These are phyloP conservation scores for Durusdinium trenchii DNA, from an alignment of 73 alveolate species.

Conservation along the genomic window DNA sequence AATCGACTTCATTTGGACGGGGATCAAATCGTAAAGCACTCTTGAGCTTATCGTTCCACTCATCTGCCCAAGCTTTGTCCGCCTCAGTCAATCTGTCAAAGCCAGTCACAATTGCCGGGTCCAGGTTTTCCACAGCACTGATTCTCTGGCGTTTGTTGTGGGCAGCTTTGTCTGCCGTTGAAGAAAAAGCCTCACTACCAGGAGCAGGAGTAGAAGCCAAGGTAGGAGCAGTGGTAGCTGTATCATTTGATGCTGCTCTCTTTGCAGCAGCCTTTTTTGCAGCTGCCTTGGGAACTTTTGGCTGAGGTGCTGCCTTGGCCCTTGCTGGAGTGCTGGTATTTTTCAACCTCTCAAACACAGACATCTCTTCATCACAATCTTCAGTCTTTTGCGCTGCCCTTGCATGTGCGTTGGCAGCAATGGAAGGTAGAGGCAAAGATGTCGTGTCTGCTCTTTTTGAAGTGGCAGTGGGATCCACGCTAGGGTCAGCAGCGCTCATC, in stretches of 20 bases:
- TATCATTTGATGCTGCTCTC: background rate
- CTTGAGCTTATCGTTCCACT: background rate
- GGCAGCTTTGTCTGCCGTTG: no score
- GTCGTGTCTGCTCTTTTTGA: no score
- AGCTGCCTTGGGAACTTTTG: background rate
- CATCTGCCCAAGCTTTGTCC: background rate
- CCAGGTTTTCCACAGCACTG: background rate
- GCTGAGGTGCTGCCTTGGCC: background rate
- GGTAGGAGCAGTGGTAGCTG: no score
- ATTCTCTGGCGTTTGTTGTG: background rate
- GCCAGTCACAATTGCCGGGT: background rate
- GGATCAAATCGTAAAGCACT: background rate
- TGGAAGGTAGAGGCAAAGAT: no score
- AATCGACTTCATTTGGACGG: background rate
- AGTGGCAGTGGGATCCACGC: no score
- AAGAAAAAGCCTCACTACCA: no score
- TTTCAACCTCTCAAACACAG: no score
- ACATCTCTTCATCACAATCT: no score
- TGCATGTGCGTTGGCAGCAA: no score
- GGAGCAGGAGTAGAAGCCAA: no score
- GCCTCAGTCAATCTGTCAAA: background rate
- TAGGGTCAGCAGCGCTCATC: no score
- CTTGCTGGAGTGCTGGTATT: background rate
- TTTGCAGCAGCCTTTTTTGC: conserved; percentile 6
- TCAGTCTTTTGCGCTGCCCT: no score